Percentiles rank a stretch among this genome's conserved stretches.
phyloP scores from a whole-genome alignment of 2,329 filamentous ascomycete genomes.

The Pezicula carpinea region DNA sequence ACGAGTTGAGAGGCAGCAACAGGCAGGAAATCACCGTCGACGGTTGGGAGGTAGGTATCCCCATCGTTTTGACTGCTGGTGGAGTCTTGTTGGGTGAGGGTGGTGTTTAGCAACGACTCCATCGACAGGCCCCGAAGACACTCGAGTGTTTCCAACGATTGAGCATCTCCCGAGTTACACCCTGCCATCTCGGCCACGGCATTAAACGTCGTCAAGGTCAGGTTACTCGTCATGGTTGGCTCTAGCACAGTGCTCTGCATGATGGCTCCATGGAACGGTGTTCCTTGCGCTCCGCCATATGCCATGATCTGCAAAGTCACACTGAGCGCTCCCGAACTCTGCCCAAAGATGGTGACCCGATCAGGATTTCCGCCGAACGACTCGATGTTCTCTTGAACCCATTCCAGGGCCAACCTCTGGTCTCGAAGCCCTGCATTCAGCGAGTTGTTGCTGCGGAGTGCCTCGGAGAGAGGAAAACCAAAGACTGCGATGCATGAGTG shows the following conservation, averaged over 20 bases:
- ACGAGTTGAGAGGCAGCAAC: slow-evolving; percentile 37
- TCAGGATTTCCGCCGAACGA: slow-evolving; percentile 53
- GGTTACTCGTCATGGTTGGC: slow-evolving; percentile 43
- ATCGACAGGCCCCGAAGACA: slow-evolving; percentile 42
- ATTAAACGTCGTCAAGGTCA: slow-evolving; percentile 42
- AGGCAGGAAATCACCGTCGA: slow-evolving; percentile 46
- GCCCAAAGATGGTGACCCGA: slow-evolving; percentile 56
- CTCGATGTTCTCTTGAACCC: slow-evolving; percentile 54
- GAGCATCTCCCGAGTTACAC: slow-evolving; percentile 37
- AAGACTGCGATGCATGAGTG: slow-evolving; percentile 49
- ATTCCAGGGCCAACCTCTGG: slow-evolving; percentile 51
- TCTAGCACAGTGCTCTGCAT: slow-evolving; percentile 45
- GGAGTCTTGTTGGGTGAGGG: slow-evolving; percentile 35
- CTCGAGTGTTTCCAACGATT: slow-evolving; percentile 38
- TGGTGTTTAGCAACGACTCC: slow-evolving; percentile 37
- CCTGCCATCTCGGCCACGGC: slow-evolving; percentile 36
- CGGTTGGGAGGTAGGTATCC: slow-evolving; percentile 45
- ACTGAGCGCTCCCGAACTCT: slow-evolving; percentile 46
- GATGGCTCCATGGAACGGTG: slow-evolving; percentile 42
- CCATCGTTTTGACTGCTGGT: slow-evolving; percentile 43
- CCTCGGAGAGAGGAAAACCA: slow-evolving; percentile 61
- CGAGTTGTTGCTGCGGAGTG: slow-evolving; percentile 30
- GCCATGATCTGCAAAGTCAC: slow-evolving; percentile 45
- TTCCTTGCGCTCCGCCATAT: slow-evolving; percentile 38
- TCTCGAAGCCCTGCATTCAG: slow-evolving; percentile 43